These are phyloP conservation scores for Eucalyptus regnans DNA, from an alignment of 345 rosid species.

Conservation along the genomic window DNA sequence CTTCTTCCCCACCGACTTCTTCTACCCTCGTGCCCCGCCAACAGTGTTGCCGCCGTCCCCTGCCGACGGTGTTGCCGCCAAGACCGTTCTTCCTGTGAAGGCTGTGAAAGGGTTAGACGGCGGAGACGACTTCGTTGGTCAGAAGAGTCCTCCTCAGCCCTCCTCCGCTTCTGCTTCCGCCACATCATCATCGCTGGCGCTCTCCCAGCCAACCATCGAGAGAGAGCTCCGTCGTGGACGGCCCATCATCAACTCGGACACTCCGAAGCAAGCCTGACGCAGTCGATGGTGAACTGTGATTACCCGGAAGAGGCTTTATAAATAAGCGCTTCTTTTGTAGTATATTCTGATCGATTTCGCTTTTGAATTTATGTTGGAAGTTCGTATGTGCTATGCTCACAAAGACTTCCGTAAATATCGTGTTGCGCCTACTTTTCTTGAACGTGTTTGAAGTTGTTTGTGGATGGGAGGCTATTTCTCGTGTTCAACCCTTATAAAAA, in stretches of 20 bases:
- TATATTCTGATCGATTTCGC: background rate
- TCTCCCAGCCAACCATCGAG: background rate
- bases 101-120: background rate
- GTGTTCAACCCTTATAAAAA: background rate
- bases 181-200: background rate
- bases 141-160: background rate
- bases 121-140: background rate
- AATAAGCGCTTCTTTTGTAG: background rate
- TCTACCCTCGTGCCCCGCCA: background rate
- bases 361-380: background rate
- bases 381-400: background rate
- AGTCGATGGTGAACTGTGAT: background rate
- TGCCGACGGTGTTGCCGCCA: background rate
- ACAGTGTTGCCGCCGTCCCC: background rate
- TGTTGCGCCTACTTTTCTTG: background rate
- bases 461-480: background rate
- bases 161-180: background rate
- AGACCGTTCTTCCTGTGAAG: background rate
- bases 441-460: background rate
- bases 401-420: background rate
- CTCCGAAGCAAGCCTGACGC: background rate
- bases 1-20: slow-evolving; percentile 11
- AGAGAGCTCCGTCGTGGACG: background rate
- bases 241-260: background rate
- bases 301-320: background rate